These are phyloP conservation scores for Fusarium nygamai DNA, from an alignment of 2,329 filamentous ascomycete species.

Conservation along the genomic window DNA sequence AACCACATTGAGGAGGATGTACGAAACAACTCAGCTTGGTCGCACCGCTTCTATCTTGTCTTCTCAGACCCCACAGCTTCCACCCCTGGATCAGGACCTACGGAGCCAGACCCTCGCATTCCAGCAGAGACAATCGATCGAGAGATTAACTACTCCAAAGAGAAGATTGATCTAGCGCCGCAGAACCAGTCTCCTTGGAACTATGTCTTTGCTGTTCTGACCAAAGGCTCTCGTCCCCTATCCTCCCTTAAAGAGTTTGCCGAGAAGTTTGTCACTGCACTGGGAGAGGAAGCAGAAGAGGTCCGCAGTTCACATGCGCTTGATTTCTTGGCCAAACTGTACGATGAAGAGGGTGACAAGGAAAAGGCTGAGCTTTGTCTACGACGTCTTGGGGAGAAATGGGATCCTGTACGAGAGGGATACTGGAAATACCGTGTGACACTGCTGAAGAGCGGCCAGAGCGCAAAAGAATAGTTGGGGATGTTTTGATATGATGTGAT, in stretches of 20 bases:
- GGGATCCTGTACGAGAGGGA: slow-evolving; percentile 88
- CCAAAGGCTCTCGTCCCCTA: slow-evolving; percentile 68
- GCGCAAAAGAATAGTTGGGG: slow-evolving; percentile 10
- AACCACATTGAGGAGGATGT: slow-evolving; percentile 81
- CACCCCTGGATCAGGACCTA: slow-evolving; percentile 59
- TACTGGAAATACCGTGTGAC: slow-evolving; percentile 80
- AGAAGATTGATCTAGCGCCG: slow-evolving; percentile 79
- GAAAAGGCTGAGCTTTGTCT: slow-evolving; percentile 76
- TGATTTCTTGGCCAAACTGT: slow-evolving; percentile 77
- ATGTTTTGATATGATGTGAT: background rate
- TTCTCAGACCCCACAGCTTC: slow-evolving; percentile 70
- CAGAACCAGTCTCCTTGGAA: slow-evolving; percentile 97
- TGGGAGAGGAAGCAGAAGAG: slow-evolving; percentile 59
- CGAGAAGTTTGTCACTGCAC: slow-evolving; percentile 59
- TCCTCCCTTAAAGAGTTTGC: slow-evolving; percentile 59
- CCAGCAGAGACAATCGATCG: slow-evolving; percentile 73
- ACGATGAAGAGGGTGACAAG: slow-evolving; percentile 64
- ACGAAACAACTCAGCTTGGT: slow-evolving; percentile 97
- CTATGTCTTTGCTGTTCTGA: slow-evolving; percentile 82
- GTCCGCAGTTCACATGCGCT: slow-evolving; percentile 73
- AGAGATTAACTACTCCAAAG: slow-evolving; percentile 79
- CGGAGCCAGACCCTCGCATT: slow-evolving; percentile 64
- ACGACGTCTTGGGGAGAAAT: slow-evolving; percentile 80
- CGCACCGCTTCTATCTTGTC: slow-evolving; percentile 93
- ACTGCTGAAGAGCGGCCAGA: slow-evolving; percentile 36